These are phyloP conservation scores for Patellifolia procumbens DNA, from an alignment of 179 eudicot genomes.

Conservation along the genomic window DNA sequence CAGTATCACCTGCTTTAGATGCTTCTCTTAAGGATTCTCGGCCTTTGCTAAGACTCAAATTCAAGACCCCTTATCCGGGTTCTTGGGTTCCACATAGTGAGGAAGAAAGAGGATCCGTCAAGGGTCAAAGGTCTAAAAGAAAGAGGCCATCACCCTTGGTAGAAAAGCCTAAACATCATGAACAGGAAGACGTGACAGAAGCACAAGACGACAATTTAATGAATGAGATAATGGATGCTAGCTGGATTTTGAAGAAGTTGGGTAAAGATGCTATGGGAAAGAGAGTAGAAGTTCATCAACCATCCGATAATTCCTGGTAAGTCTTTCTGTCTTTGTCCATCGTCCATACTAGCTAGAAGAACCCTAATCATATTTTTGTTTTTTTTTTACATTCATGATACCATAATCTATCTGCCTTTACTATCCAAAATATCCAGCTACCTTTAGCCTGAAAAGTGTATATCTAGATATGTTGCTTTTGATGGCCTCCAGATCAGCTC, in stretches of 20 bases:
- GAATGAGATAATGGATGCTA: slow-evolving; percentile 71
- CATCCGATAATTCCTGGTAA: slow-evolving; percentile 82
- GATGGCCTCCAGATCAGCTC: no score
- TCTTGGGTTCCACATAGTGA: slow-evolving; percentile 60
- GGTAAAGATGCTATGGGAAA: slow-evolving; percentile 95
- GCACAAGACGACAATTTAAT: slow-evolving; percentile 44
- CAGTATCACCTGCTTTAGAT: slow-evolving; percentile 35
- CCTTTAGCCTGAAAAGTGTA: neutral
- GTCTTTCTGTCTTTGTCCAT: slow-evolving; percentile 18
- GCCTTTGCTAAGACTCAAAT: slow-evolving; percentile 73
- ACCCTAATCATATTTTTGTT: neutral
- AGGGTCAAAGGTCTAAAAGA: slow-evolving; percentile 94
- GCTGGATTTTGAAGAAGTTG: slow-evolving; percentile 80
- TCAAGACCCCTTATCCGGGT: slow-evolving; percentile 58
- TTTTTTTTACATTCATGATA: neutral
- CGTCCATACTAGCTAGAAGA: neutral
- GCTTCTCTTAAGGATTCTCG: slow-evolving; percentile 58
- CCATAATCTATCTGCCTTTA: neutral
- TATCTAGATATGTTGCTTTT: neutral
- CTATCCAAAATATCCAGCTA: neutral
- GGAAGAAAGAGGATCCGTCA: slow-evolving; percentile 68
- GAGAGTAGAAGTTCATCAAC: slow-evolving; percentile 91
- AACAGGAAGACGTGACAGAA: slow-evolving; percentile 48
- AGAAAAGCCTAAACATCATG: slow-evolving; percentile 47
- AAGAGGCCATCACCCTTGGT: slow-evolving; percentile 55